A percentile compares a stretch with the other conserved stretches of the same genome.
These are phyloP conservation scores for Marasmius fiardii DNA, from an alignment of 1,284 basidiomycete species.

Conservation along the genomic window DNA sequence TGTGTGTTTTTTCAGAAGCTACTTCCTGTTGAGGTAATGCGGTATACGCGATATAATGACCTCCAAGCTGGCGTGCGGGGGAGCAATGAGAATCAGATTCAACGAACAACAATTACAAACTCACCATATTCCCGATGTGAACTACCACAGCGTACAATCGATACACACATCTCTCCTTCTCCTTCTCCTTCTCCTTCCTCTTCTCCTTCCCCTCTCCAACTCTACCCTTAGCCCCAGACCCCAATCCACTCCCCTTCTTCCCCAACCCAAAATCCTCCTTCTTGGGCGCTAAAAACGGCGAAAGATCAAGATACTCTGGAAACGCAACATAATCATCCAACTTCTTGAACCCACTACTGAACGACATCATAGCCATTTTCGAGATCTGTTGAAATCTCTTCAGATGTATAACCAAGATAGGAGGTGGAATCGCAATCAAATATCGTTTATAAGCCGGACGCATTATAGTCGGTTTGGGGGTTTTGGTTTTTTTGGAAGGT, in stretches of 20 bases:
- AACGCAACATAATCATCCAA: slow-evolving; percentile 87
- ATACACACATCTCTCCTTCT: slow-evolving; percentile 62
- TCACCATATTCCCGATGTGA: slow-evolving; percentile 86
- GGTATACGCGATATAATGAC: slow-evolving; percentile 82
- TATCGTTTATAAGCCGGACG: slow-evolving; percentile 91
- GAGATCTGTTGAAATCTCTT: slow-evolving; percentile 87
- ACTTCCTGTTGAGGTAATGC: slow-evolving; percentile 46
- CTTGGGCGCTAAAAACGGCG: slow-evolving; percentile 83
- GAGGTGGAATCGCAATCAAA: slow-evolving; percentile 83
- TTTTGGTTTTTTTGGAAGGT: slow-evolving; percentile 27
- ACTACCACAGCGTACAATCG: slow-evolving; percentile 84
- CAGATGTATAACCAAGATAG: slow-evolving; percentile 87
- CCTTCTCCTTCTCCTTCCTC: slow-evolving; percentile 25
- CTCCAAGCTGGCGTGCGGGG: slow-evolving; percentile 73
- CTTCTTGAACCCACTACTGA: slow-evolving; percentile 75
- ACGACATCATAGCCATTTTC: slow-evolving; percentile 42
- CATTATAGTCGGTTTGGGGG: slow-evolving; percentile 65
- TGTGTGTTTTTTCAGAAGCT: not conserved
- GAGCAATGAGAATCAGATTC: no score
- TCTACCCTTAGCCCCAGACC: no score
- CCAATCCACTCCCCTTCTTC: no score
- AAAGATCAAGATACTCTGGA: slow-evolving; percentile 81
- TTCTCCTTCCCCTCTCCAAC: slow-evolving; percentile 25
- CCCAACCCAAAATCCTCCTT: slow-evolving; percentile 65
- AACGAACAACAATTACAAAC: no score